Evolutionary conservation across 2,329 filamentous ascomycete genomes (phyloP).

Genomic region (Coniella vitis): DNA sequence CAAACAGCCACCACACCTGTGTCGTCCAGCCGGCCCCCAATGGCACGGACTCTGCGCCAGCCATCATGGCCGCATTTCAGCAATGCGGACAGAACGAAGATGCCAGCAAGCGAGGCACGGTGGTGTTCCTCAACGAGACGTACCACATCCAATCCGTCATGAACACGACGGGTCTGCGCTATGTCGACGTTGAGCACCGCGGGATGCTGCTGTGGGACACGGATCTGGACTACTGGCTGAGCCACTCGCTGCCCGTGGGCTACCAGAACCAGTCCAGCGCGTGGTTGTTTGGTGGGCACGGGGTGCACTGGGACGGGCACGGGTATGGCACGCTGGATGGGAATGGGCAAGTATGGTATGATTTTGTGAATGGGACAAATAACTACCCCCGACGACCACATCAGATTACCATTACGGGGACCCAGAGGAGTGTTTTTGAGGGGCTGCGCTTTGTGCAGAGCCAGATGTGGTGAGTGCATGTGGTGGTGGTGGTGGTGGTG

Average conservation of each 20-base stretch:
- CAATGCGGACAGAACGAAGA: slow-evolving; percentile 22
- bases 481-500: no score
- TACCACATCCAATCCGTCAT: slow-evolving; percentile 19
- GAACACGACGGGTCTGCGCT: slow-evolving; percentile 22
- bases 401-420: slow-evolving; percentile 20
- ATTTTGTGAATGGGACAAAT: slow-evolving; percentile 20
- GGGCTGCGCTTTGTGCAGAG: slow-evolving; percentile 11
- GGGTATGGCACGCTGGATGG: slow-evolving; percentile 29
- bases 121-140: slow-evolving; percentile 22
- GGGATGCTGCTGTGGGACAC: slow-evolving; percentile 20
- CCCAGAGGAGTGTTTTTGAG: slow-evolving; percentile 11
- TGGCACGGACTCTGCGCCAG: slow-evolving; percentile 12
- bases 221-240: slow-evolving; percentile 30
- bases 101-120: slow-evolving; percentile 16
- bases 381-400: slow-evolving; percentile 26
- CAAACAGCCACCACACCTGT: background rate
- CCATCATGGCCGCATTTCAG: slow-evolving; percentile 21
- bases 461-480: slow-evolving; percentile 16
- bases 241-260: slow-evolving; percentile 31
- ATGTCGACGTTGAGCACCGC: slow-evolving; percentile 23
- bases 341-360: slow-evolving; percentile 26
- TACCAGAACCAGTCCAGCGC: slow-evolving; percentile 37
- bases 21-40: slow-evolving; percentile 9
- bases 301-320: slow-evolving; percentile 32
- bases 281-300: slow-evolving; percentile 34